These are phyloP conservation scores for Phylloporus sp. DNA, from an alignment of 768 basidiomycete genomes.

Conservation along the genomic window DNA sequence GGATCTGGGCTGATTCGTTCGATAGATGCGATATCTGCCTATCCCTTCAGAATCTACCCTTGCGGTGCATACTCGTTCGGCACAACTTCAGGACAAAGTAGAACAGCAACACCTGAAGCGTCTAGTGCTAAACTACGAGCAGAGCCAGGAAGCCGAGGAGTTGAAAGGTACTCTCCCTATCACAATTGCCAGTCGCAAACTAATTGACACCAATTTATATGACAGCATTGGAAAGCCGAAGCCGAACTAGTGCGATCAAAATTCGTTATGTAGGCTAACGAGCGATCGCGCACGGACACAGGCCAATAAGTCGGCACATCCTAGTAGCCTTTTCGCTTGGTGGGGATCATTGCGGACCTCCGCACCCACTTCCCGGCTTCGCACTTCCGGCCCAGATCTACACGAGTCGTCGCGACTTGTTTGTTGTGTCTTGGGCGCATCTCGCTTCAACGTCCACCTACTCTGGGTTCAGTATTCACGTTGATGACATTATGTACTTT, in stretches of 20 bases:
- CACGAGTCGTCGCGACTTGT: slow-evolving; percentile 8
- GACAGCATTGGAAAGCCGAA: slow-evolving; percentile 64
- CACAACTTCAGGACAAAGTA: slow-evolving; percentile 90
- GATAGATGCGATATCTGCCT: slow-evolving; percentile 77
- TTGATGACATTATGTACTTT: slow-evolving; percentile 27
- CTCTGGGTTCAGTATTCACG: slow-evolving; percentile 15
- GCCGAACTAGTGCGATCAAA: slow-evolving; percentile 64
- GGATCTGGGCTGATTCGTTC: slow-evolving; percentile 8
- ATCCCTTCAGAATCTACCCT: slow-evolving; percentile 85
- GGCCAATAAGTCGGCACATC: slow-evolving; percentile 18
- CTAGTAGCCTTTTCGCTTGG: slow-evolving; percentile 19
- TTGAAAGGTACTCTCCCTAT: slow-evolving; percentile 50
- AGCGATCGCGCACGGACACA: slow-evolving; percentile 9
- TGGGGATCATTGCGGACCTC: slow-evolving; percentile 18
- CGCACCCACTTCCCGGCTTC: slow-evolving; percentile 19
- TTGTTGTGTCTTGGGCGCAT: slow-evolving; percentile 15
- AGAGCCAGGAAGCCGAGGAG: slow-evolving; percentile 82
- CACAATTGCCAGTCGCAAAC: neutral
- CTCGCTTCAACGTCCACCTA: slow-evolving; percentile 6
- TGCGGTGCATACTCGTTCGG: slow-evolving; percentile 84
- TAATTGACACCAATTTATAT: neutral
- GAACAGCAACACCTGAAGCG: slow-evolving; percentile 97
- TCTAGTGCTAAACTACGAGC: slow-evolving; percentile 89
- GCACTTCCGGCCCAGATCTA: slow-evolving; percentile 19
- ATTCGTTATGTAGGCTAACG: slow-evolving; percentile 68